Conservation (phyloP, 306 rosid genomes). For the Fragaria iinumae region DNA sequence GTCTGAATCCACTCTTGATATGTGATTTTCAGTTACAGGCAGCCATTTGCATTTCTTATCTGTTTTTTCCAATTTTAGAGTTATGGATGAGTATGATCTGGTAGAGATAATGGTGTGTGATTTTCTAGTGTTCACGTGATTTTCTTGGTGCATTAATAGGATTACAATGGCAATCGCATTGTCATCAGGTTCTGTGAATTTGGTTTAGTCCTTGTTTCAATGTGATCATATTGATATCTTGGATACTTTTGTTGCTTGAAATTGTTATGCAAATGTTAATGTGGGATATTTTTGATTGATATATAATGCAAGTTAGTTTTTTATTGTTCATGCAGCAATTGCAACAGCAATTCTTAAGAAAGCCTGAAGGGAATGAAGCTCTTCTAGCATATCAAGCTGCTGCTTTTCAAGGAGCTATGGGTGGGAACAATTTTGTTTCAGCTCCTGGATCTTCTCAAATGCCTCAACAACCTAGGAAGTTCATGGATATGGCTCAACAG, state of each 20-base stretch:
- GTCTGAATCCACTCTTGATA: conserved; percentile 13
- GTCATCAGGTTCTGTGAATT: not conserved
- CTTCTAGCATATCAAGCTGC: conserved; percentile 71
- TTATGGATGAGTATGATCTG: conserved; percentile 14
- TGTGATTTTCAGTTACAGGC: conserved; percentile 14
- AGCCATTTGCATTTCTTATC: conserved; percentile 19
- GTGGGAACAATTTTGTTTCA: conserved; percentile 52
- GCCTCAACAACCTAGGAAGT: conserved; percentile 78
- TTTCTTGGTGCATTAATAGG: not conserved
- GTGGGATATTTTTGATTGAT: not conserved
- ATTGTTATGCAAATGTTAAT: not conserved
- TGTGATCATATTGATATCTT: not conserved
- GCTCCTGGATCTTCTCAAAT: conserved; percentile 60
- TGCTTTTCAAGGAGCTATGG: conserved; percentile 63
- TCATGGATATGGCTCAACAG: conserved; percentile 63
- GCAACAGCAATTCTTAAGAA: conserved; percentile 77
- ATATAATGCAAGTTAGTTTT: not conserved
- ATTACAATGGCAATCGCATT: not conserved
- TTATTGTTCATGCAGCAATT: conserved; percentile 53
- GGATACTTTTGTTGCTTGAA: not conserved
- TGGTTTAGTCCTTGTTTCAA: not conserved
- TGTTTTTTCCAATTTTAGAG: not conserved
- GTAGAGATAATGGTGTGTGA: not conserved
- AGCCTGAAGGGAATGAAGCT: conserved; percentile 85
- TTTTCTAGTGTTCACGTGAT: not conserved